Evolutionary conservation across 148 eudicot species (phyloP).

Genomic region (Amaranthus hypochondriacus): DNA sequence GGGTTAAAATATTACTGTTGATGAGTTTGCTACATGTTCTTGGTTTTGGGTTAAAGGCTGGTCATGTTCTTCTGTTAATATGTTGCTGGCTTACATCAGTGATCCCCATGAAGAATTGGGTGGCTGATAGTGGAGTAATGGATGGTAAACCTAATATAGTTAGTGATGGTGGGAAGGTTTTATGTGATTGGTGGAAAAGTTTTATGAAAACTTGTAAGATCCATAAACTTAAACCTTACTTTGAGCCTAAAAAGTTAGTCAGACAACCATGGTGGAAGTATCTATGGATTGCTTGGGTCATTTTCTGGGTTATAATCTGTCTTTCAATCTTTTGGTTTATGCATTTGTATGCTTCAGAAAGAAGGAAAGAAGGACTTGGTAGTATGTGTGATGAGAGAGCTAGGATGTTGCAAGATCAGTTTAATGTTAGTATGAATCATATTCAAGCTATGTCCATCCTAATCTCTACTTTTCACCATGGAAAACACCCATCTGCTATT

Average conservation of each 20-base stretch:
- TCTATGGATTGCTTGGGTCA: conserved; percentile 62
- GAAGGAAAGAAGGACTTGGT: conserved; percentile 76
- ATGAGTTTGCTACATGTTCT: conserved; percentile 71
- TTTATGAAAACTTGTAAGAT: conserved; percentile 48
- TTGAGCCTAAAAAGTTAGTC: conserved; percentile 45
- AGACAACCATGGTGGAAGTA: conserved; percentile 58
- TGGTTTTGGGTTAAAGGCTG: conserved; percentile 69
- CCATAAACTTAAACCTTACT: conserved; percentile 44
- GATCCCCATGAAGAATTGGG: conserved; percentile 74
- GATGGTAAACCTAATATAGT: conserved; percentile 40
- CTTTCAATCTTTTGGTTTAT: conserved; percentile 48
- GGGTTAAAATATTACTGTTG: conserved; percentile 29
- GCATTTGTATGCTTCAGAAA: conserved; percentile 60
- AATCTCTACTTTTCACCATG: conserved; percentile 89
- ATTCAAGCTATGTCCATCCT: conserved; percentile 88
- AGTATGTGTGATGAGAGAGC: conserved; percentile 99
- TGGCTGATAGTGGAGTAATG: conserved; percentile 55
- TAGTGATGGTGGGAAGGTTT: conserved; percentile 40
- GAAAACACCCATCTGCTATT: conserved; percentile 77
- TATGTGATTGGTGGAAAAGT: conserved; percentile 46
- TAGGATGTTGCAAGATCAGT: conserved; percentile 97
- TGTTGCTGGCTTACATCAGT: conserved; percentile 65
- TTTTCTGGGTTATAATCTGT: conserved; percentile 41
- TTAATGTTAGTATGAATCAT: conserved; percentile 97
- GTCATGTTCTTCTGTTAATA: conserved; percentile 56